Conservation (phyloP, 495 filamentous ascomycete genomes). For the Schizothecium vesticola region DNA sequence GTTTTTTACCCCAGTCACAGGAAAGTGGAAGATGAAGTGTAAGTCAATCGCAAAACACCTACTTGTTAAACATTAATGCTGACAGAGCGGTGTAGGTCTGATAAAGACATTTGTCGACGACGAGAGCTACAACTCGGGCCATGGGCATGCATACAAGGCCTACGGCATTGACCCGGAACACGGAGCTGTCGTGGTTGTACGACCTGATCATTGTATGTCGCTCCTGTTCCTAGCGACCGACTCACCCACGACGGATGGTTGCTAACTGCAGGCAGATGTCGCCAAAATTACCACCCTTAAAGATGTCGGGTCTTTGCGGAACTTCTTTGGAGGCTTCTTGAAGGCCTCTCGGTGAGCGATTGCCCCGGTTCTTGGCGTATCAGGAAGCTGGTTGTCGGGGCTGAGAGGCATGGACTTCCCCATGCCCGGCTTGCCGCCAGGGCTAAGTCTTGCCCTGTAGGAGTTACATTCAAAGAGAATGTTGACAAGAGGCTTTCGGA, state of each 20-base stretch:
- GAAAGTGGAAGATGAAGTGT: slow-evolving; percentile 58
- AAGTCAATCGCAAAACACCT: slow-evolving; percentile 1
- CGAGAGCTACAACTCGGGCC: slow-evolving; percentile 58
- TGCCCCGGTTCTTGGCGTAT: neutral
- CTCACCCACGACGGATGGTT: neutral
- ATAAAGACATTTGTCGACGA: slow-evolving; percentile 65
- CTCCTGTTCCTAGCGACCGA: neutral
- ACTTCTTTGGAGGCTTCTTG: slow-evolving; percentile 24
- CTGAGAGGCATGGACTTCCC: neutral
- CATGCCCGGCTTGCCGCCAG: neutral
- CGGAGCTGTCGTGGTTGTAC: slow-evolving; percentile 57
- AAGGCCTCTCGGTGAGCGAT: neutral
- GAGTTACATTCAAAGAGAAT: neutral
- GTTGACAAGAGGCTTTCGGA: no score
- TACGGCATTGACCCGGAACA: slow-evolving; percentile 50
- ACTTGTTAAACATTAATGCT: neutral
- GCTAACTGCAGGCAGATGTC: slow-evolving; percentile 17
- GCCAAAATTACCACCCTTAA: slow-evolving; percentile 20
- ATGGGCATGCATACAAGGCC: slow-evolving; percentile 58
- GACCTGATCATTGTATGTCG: slow-evolving; percentile 63
- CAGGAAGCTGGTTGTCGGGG: neutral
- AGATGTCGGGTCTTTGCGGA: slow-evolving; percentile 14
- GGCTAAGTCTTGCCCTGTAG: neutral
- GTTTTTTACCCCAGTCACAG: slow-evolving; percentile 54
- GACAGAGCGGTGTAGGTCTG: slow-evolving; percentile 38